Evolutionary conservation across 2,329 filamentous ascomycete species (phyloP).

Genomic region (Verruconis gallopava): DNA sequence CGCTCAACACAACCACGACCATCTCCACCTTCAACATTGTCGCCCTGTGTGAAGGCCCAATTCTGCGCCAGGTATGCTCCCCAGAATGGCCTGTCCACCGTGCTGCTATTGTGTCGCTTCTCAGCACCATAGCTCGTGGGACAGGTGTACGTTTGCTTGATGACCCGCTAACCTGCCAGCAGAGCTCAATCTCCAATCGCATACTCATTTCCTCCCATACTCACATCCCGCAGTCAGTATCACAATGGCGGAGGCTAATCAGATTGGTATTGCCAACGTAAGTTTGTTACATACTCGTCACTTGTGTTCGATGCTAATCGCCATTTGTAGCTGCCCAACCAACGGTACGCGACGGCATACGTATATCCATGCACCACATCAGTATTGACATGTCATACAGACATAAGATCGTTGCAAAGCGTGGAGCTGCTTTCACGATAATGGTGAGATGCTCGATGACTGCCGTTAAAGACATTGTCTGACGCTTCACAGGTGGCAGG

Average conservation of each 20-base stretch:
- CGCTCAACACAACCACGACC: too few species aligned
- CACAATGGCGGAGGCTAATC: constrained; percentile 50
- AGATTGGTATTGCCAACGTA: constrained; percentile 64
- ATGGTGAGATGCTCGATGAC: constrained; percentile 53
- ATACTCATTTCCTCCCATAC: background rate
- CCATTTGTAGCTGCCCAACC: constrained; percentile 49
- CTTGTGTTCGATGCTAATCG: constrained; percentile 17
- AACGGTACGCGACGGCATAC: constrained; percentile 45
- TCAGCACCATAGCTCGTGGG: too few species aligned
- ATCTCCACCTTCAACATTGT: too few species aligned
- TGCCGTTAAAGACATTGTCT: background rate
- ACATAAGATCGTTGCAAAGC: constrained; percentile 63
- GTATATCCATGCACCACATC: too few species aligned
- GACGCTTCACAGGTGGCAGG: constrained; percentile 62
- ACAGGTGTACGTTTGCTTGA: too few species aligned
- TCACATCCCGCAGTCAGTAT: constrained; percentile 1
- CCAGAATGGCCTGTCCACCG: too few species aligned
- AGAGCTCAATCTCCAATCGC: background rate
- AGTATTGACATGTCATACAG: too few species aligned
- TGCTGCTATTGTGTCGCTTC: too few species aligned
- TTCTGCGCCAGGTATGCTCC: too few species aligned
- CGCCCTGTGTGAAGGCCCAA: too few species aligned
- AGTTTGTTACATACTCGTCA: constrained; percentile 22
- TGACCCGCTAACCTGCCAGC: too few species aligned
- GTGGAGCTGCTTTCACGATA: constrained; percentile 96